Evolutionary conservation across 805 yeast species (phyloP).

Genomic region (Spathaspora arborariae): DNA sequence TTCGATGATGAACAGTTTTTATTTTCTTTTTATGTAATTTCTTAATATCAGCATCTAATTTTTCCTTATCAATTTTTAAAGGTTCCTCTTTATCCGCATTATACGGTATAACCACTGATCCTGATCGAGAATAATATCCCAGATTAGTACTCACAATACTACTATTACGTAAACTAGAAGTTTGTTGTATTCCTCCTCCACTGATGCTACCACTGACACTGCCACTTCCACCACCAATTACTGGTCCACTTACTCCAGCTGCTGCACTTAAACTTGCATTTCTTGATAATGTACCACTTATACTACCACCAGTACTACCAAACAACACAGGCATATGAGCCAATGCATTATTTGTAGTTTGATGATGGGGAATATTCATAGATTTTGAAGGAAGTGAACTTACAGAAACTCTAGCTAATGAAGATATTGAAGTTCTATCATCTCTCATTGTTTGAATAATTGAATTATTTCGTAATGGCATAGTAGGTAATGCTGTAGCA

Average conservation of each 20-base stretch:
- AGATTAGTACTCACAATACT: constrained; percentile 26
- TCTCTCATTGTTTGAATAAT: constrained; percentile 40
- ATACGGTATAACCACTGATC: constrained; percentile 35
- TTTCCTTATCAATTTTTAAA: constrained; percentile 17
- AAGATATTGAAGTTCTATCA: constrained; percentile 32
- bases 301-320: constrained; percentile 35
- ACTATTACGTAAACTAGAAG: constrained; percentile 39
- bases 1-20: neutral
- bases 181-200: constrained; percentile 27
- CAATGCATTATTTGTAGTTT: constrained; percentile 32
- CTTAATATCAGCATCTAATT: constrained; percentile 10
- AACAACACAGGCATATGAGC: constrained; percentile 42
- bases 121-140: constrained; percentile 35
- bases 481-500: neutral
- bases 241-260: neutral
- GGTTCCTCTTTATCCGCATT: constrained; percentile 24
- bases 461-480: constrained; percentile 30
- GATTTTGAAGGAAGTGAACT: constrained; percentile 41
- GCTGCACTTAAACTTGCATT: constrained; percentile 35
- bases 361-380: constrained; percentile 47
- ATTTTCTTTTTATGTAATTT: constrained; percentile 8
- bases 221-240: constrained; percentile 15
- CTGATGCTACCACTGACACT: neutral
- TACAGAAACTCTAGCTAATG: constrained; percentile 33
- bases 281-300: constrained; percentile 37